Percentiles rank a stretch among this genome's conserved stretches.
Conservation (phyloP, 164 flowering plant genomes). For the Echeveria elegans region DNA sequence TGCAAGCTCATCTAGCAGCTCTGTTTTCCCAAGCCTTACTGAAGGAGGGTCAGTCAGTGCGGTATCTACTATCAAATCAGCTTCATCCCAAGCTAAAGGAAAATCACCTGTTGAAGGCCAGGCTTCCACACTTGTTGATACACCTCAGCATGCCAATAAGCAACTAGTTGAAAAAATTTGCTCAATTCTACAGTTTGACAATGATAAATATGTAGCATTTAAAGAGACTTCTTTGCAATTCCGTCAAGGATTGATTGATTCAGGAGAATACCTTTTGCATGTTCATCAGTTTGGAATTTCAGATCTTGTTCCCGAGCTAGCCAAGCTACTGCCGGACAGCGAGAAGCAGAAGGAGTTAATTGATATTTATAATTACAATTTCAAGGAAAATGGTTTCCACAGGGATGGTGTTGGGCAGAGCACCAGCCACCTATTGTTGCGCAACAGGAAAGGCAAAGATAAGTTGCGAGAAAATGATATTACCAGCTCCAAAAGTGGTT, state of each 20-base stretch:
- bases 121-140: conserved; percentile 24
- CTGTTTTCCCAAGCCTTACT: background rate
- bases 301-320: conserved; percentile 79
- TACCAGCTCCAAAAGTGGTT: conserved; percentile 14
- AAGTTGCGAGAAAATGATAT: conserved; percentile 12
- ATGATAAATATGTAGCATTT: conserved; percentile 51
- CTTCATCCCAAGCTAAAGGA: conserved; percentile 28
- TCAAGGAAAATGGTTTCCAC: conserved; percentile 22
- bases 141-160: conserved; percentile 69
- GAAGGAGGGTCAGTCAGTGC: background rate
- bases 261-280: conserved; percentile 45
- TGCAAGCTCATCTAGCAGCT: background rate
- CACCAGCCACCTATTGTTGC: conserved; percentile 15
- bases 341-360: conserved; percentile 70
- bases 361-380: conserved; percentile 47
- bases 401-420: conserved; percentile 11
- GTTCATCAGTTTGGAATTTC: conserved; percentile 67
- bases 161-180: conserved; percentile 71
- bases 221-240: conserved; percentile 60
- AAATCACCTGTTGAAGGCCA: conserved; percentile 16
- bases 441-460: conserved; percentile 50
- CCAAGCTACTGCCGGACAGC: conserved; percentile 69
- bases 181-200: conserved; percentile 47
- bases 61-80: conserved; percentile 22
- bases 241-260: conserved; percentile 56